These are phyloP conservation scores for Venturia aucupariae DNA, from an alignment of 2,329 filamentous ascomycete genomes.

Conservation along the genomic window DNA sequence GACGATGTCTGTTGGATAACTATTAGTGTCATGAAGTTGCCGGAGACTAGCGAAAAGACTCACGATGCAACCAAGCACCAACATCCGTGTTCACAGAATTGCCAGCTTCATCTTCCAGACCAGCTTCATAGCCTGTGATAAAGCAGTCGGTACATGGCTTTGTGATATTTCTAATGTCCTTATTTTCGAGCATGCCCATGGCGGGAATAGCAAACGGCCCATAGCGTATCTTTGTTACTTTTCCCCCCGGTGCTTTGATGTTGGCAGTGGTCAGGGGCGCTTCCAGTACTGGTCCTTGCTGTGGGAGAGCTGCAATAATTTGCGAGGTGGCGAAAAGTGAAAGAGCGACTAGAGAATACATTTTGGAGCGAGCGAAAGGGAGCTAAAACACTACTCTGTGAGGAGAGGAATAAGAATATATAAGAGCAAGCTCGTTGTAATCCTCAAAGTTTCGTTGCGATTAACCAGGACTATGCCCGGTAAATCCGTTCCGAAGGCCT, in stretches of 20 bases:
- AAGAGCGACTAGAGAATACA: background rate
- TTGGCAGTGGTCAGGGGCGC: background rate
- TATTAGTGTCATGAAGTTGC: background rate
- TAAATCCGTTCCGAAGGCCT: no score
- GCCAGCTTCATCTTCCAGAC: background rate
- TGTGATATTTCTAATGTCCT: background rate
- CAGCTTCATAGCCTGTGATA: conserved; percentile 4
- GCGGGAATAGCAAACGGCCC: background rate
- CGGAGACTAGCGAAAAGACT: background rate
- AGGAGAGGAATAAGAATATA: no score
- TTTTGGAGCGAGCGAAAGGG: background rate
- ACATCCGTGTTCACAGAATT: conserved; percentile 3
- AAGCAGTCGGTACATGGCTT: conserved; percentile 7
- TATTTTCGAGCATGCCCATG: conserved; percentile 4
- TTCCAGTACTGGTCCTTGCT: background rate
- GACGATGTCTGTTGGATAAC: background rate
- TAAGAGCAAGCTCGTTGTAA: no score
- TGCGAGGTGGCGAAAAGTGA: background rate
- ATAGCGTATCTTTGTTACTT: background rate
- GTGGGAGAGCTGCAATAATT: background rate
- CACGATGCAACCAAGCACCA: conserved; percentile 1
- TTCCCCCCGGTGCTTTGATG: background rate
- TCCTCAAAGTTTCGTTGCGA: no score
- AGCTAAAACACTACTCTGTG: no score
- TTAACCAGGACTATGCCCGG: no score